Percentiles rank a stretch among this genome's conserved stretches.
Conservation (phyloP, 2,329 filamentous ascomycete genomes). For the Penicillium sp. region DNA sequence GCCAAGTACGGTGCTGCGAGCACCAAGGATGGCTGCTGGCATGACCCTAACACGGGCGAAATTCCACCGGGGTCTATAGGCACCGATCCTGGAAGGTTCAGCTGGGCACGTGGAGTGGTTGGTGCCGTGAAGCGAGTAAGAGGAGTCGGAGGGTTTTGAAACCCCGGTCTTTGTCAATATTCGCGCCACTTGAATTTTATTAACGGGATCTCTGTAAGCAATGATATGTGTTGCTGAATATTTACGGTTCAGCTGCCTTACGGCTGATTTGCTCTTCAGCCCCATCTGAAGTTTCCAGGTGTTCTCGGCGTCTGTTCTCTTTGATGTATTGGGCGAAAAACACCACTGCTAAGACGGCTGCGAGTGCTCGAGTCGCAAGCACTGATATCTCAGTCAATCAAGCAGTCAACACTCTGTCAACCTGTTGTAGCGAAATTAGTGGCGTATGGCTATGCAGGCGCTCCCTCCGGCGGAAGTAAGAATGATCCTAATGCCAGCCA, state of each 20-base stretch:
- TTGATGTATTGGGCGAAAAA: neutral
- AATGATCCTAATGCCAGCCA: no score
- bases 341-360: neutral
- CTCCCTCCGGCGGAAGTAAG: no score
- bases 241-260: neutral
- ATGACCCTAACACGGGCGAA: constrained; percentile 54
- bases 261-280: neutral
- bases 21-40: constrained; percentile 64
- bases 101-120: constrained; percentile 61
- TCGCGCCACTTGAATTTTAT: neutral
- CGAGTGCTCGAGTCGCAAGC: neutral
- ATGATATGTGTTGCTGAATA: neutral
- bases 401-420: no score
- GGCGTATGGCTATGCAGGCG: no score
- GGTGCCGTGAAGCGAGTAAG: constrained; percentile 63
- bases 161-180: neutral
- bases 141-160: constrained; percentile 59
- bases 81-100: constrained; percentile 58
- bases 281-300: neutral
- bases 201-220: neutral
- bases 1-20: constrained; percentile 59
- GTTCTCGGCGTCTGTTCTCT: neutral
- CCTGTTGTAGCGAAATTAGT: no score
- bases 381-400: neutral
- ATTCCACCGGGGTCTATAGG: constrained; percentile 57